These are phyloP conservation scores for Starmerella potacharoeniae DNA, from an alignment of 805 yeast genomes.

Conservation along the genomic window DNA sequence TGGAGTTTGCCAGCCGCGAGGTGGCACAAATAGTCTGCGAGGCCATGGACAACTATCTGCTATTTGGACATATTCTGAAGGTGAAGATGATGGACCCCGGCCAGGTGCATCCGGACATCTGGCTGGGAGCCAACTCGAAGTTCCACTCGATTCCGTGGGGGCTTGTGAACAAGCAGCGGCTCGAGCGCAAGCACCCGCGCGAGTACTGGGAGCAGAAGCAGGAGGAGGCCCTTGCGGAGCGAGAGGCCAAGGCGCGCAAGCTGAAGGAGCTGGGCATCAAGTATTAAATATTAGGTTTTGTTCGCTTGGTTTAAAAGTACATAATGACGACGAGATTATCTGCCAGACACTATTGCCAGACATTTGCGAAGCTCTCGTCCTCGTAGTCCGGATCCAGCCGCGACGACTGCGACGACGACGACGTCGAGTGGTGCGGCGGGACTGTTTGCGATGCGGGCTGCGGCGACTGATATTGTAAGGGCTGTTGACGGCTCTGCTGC, in stretches of 20 bases:
- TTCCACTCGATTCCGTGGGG: constrained; percentile 52
- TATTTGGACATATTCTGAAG: constrained; percentile 77
- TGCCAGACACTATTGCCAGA: constrained; percentile 11
- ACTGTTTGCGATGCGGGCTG: background rate
- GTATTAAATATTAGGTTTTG: constrained; percentile 24
- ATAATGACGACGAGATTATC: background rate
- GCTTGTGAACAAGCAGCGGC: constrained; percentile 40
- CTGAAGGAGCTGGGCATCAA: constrained; percentile 51
- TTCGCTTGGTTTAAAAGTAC: background rate
- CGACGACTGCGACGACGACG: background rate
- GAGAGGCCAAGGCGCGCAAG: constrained; percentile 37
- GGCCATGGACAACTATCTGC: constrained; percentile 86
- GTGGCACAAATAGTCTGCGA: constrained; percentile 87
- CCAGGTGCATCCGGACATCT: constrained; percentile 39
- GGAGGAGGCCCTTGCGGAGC: constrained; percentile 35
- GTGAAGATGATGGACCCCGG: constrained; percentile 43
- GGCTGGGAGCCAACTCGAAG: constrained; percentile 43
- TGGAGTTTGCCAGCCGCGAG: constrained; percentile 63
- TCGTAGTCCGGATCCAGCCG: constrained; percentile 9
- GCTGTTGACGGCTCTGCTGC: background rate
- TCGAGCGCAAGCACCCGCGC: constrained; percentile 47
- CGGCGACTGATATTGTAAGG: background rate
- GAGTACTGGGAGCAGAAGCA: constrained; percentile 47
- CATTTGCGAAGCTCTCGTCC: constrained; percentile 18
- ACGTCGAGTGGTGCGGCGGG: background rate